Conservation (phyloP, 176 grass and related monocot genomes). For the Juncus effusus region DNA sequence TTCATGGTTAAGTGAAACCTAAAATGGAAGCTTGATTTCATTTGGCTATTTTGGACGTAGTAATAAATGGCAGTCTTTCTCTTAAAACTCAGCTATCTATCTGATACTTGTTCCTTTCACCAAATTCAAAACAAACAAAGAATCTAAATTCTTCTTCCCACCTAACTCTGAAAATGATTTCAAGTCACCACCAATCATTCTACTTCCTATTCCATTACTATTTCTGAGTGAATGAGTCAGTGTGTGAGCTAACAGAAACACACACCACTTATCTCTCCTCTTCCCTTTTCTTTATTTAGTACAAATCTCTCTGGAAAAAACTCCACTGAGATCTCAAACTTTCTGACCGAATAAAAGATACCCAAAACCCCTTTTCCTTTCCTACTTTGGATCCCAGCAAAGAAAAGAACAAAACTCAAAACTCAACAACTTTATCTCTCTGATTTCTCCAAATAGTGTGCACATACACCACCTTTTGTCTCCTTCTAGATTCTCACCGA, state of each 20-base stretch:
- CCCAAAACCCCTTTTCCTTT: slow-evolving; percentile 19
- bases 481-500: slow-evolving; percentile 18
- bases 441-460: slow-evolving; percentile 11
- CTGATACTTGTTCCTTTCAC: slow-evolving; percentile 23
- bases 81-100: slow-evolving; percentile 7
- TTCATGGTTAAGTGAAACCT: slow-evolving; percentile 12
- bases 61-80: slow-evolving; percentile 11
- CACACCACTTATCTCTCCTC: background rate
- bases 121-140: slow-evolving; percentile 21
- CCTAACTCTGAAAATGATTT: slow-evolving; percentile 38
- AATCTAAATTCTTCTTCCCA: slow-evolving; percentile 12
- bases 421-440: slow-evolving; percentile 2
- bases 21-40: background rate
- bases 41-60: slow-evolving; percentile 6
- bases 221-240: too few relatives aligned
- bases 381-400: slow-evolving; percentile 6
- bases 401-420: slow-evolving; percentile 6
- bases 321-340: slow-evolving; percentile 6
- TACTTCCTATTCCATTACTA: background rate
- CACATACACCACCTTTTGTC: slow-evolving; percentile 26
- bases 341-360: background rate
- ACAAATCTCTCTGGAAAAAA: background rate
- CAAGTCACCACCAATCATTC: slow-evolving; percentile 8
- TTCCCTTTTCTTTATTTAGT: background rate
- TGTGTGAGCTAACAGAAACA: slow-evolving; percentile 9